Evolutionary conservation across 2,329 filamentous ascomycete species (phyloP).

Genomic region (Corynespora cassiicola): DNA sequence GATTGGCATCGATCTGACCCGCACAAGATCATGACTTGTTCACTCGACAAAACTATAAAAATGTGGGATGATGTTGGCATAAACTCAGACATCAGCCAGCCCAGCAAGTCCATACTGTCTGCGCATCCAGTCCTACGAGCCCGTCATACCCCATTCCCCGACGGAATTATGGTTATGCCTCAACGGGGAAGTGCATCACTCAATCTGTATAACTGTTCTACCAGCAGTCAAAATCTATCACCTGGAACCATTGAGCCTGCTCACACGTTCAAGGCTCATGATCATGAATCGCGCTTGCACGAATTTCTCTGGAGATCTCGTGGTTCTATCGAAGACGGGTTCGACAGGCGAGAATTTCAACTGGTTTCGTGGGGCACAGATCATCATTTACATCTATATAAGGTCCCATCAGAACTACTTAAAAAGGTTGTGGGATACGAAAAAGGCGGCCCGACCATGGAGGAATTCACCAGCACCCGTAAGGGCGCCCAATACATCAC

Average conservation of each 20-base stretch:
- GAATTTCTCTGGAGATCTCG: conserved; percentile 90
- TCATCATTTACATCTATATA: conserved; percentile 79
- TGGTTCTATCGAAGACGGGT: conserved; percentile 68
- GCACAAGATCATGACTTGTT: conserved; percentile 82
- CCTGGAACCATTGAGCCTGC: conserved; percentile 49
- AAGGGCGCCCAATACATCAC: conserved; percentile 85
- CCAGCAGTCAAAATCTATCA: conserved; percentile 41
- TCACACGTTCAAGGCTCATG: conserved; percentile 61
- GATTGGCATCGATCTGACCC: conserved; percentile 87
- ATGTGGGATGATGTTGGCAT: conserved; percentile 81
- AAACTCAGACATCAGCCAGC: conserved; percentile 51
- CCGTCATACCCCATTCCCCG: conserved; percentile 87
- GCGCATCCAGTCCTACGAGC: conserved; percentile 91
- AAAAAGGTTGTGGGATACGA: conserved; percentile 72
- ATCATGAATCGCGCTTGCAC: conserved; percentile 70
- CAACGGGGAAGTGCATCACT: conserved; percentile 86
- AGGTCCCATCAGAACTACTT: conserved; percentile 69
- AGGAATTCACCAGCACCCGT: conserved; percentile 76
- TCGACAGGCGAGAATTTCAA: conserved; percentile 88
- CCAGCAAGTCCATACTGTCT: conserved; percentile 73
- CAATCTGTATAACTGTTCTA: conserved; percentile 78
- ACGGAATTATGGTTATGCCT: conserved; percentile 87
- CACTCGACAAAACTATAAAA: conserved; percentile 89
- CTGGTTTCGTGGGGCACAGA: conserved; percentile 93
- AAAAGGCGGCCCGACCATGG: conserved; percentile 70